Evolutionary conservation across 2,329 filamentous ascomycete genomes (phyloP), one percentile per base, ranked within the genome.

Genomic region (Colletotrichum eleusines): DNA sequence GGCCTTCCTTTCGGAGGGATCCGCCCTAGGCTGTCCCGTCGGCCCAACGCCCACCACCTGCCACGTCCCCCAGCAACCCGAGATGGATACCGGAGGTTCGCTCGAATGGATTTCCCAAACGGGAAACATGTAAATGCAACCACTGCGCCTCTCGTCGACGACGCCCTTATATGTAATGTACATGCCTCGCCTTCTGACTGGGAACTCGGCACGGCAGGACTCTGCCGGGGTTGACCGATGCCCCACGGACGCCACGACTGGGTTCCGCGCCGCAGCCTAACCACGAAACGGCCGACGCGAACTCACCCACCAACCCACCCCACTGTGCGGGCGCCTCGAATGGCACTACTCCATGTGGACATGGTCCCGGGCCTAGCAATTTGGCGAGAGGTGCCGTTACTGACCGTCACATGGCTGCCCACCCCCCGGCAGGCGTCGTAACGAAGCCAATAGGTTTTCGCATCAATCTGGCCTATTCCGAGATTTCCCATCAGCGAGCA

Each of bases 21-120:
- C 42, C 26, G 4, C 58, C 18, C 42, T 33, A 50, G n/a, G 31
- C n/a, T 35, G 58, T 38, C 58, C 14, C n/a, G 28, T 38, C 58
- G 18, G 42, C 4, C 44, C 40, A 58, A 23, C 42, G 9, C 42
- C 42, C 40, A 44, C 40, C 18, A 20, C 40, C 38, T 16, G 7
- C 38, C 16, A 18, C 38, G 38, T 20, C 7, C 3, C 42, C 3
- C 8, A 44, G 20, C 40, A 42, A 42, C 16, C 14, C 38, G 38
- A 16, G 14, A 16, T 38, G 12, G n/a, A n/a, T n/a, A n/a, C 35
- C 9, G 33, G 38, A 14, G 38, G 14, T 18, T 28, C 11, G 14
- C 71, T 78, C 75, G 77, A 77, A 77, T 77, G 66, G 42, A 16
- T 51, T 68, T 53, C 75, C 63, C 26, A 65, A 74, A 73, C 20